Base-by-base conservation (phyloP, 228 moss, liverwort and hornwort species). In the Sphagnum magellanicum region DNA sequence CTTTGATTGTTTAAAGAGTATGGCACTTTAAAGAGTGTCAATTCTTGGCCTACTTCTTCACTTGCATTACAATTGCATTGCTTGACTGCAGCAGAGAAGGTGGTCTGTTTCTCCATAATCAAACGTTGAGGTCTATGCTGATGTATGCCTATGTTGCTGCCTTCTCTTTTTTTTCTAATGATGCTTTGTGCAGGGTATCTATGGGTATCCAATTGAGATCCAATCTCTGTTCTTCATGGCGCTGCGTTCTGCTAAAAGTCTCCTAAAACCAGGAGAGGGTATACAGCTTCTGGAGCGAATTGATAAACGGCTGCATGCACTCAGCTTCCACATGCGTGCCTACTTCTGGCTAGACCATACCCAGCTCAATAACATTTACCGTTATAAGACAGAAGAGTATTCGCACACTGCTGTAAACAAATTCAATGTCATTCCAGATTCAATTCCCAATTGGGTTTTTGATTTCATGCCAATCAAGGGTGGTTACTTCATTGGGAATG, bases 151-250 rank as follows among this genome's bases (percentile, higher is more conserved):
- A 32, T 32, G 32, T 32, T 32, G 32, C 32, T 32, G 32, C 32
- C 32, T 32, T 32, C 32, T 32, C 32, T 32, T 32, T 32, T 32
- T 32, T 32, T 32, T 32, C 32, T 32, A 32, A 32, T 32, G 32
- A 32, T 32, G 32, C 32, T 32, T 32, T 32, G 32, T 32, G 32
- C 80, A 94, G 94, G 94, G 94, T 66, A 95, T 95, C n/a, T 95
- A 95, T 32, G 94, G 94, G 60, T 95, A 95, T 70, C 94, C 94
- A 0, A 95, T 95, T 74, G 94, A 95, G 74, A 95, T 95, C 67
- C 94, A 95, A 62, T 81, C 91, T 11, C 62, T 62, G 7, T 32
- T 62, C 8, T 62, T 62, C 62, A 62, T 32, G 14, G 62, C 17
- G 62, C 62, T 62, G 6, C 15, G 62, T 6, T 62, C 62, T 10